Evolutionary conservation across 2,329 filamentous ascomycete genomes (phyloP), one percentile per base, ranked within the genome.

Genomic region (Xylaria sp.): DNA sequence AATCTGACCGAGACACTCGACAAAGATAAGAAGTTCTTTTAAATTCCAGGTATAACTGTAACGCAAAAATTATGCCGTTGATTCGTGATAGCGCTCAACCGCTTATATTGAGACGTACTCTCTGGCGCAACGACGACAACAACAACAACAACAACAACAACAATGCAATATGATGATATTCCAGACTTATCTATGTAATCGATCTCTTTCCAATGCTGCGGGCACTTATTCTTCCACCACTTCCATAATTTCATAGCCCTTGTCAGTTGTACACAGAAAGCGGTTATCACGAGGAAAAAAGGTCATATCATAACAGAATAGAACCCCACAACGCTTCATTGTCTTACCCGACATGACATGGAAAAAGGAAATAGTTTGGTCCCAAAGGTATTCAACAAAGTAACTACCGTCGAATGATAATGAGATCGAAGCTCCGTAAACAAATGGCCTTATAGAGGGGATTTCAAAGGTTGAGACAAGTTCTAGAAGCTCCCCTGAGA

Each of bases 321-420:
- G 12, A 34, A 4, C 15, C 8, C 2, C 2, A 13, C 5, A 46
- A n/a, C 18, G n/a, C 15, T 46, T 2, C 20, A 60, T 2, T 15
- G 2, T 8, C 41, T 50, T 23, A 15, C 57, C 57, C 10, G 57
- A 50, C 41, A 37, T 50, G n/a, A 50, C 44, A 23, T 60, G 15
- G 28, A 37, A 37, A 25, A 60, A n/a, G 3, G 9, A 50, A 37
- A 34, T 34, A 25, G 34, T 3, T 1, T 10, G 15, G 23, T 1
- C 5, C 18, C 5, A 20, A 1, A 48, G 2, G 25, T 4, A 9
- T 18, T n/a, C 10, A 12, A 23, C 20, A 4, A 60, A 20, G 41
- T 37, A 60, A 25, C 25, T 15, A 7, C 41, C 57, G 18, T 60
- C 28, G n/a, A 37, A 60, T 37, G 57, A 60, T 23, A 50, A 50